These are phyloP conservation scores for Moniliella sp. DNA, from an alignment of 1,284 basidiomycete species.

Conservation along the genomic window DNA sequence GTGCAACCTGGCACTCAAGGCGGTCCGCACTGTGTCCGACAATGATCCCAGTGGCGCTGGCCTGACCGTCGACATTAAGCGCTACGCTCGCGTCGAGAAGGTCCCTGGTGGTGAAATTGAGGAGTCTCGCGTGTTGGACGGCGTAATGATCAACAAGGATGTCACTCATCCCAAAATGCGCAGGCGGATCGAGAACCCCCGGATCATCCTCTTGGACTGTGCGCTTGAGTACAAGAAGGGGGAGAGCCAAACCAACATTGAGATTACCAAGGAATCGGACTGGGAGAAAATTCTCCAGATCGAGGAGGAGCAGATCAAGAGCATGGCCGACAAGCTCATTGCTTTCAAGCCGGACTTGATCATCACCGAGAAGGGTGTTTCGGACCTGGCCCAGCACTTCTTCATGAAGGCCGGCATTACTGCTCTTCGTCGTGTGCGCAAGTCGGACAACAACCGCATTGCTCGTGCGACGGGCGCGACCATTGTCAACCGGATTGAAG, in stretches of 20 bases:
- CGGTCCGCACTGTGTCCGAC: constrained; percentile 58
- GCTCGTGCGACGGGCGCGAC: constrained; percentile 84
- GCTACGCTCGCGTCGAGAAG: constrained; percentile 91
- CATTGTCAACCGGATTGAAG: constrained; percentile 89
- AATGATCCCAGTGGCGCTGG: constrained; percentile 31
- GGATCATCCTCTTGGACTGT: constrained; percentile 78
- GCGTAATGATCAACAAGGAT: constrained; percentile 96
- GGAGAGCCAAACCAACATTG: constrained; percentile 96
- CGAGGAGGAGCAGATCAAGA: constrained; percentile 89
- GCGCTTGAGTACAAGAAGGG: constrained; percentile 98
- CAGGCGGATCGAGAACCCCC: constrained; percentile 65
- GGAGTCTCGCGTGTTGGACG: constrained; percentile 61
- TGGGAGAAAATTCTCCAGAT: constrained; percentile 82
- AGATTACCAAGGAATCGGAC: constrained; percentile 79
- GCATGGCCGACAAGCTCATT: constrained; percentile 62
- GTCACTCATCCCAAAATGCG: constrained; percentile 95
- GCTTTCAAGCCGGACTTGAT: constrained; percentile 87
- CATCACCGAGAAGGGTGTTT: constrained; percentile 92
- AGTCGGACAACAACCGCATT: constrained; percentile 96
- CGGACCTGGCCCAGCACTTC: constrained; percentile 75
- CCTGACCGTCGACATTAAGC: constrained; percentile 80
- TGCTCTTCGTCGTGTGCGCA: constrained; percentile 76
- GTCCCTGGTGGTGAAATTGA: constrained; percentile 93
- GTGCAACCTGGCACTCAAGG: constrained; percentile 79
- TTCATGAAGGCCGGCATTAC: constrained; percentile 72